phyloP scores from a whole-genome alignment of 2,329 filamentous ascomycete genomes.

The Colletotrichum karsti region DNA sequence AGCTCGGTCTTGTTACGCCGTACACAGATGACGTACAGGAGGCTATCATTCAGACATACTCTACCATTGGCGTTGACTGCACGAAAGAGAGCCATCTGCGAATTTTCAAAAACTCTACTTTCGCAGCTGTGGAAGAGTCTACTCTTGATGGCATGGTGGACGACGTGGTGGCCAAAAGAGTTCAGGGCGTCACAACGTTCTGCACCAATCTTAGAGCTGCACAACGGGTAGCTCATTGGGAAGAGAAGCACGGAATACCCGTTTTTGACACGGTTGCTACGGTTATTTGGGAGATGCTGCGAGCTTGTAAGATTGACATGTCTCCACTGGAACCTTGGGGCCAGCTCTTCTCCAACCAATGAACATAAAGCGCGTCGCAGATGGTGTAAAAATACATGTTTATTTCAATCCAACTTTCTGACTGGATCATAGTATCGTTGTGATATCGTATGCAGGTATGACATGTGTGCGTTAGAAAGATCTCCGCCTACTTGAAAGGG shows the following conservation, averaged over 20 bases:
- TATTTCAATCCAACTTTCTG: too few species aligned
- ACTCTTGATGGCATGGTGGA: slow-evolving; percentile 31
- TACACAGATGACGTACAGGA: slow-evolving; percentile 49
- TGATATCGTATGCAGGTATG: too few species aligned
- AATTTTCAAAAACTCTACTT: slow-evolving; percentile 45
- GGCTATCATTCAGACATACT: slow-evolving; percentile 45
- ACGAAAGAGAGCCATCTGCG: slow-evolving; percentile 42
- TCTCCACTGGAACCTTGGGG: slow-evolving; percentile 43
- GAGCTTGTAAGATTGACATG: slow-evolving; percentile 39
- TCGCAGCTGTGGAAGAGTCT: slow-evolving; percentile 42
- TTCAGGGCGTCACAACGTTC: slow-evolving; percentile 46
- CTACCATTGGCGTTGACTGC: slow-evolving; percentile 40
- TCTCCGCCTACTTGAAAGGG: too few species aligned
- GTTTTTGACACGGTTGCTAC: slow-evolving; percentile 52
- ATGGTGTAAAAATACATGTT: too few species aligned
- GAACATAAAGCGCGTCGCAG: too few species aligned
- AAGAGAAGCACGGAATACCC: slow-evolving; percentile 40
- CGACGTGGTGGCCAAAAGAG: slow-evolving; percentile 36
- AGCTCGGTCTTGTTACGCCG: slow-evolving; percentile 47
- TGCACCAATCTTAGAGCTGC: slow-evolving; percentile 53
- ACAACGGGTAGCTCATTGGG: slow-evolving; percentile 46
- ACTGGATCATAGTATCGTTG: too few species aligned
- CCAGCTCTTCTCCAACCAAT: slow-evolving; percentile 36
- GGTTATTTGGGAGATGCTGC: slow-evolving; percentile 50
- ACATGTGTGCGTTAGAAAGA: too few species aligned